Evolutionary conservation across 371 early-diverging fungal genomes (phyloP), one percentile per base, ranked within the genome.

Genomic region (Dinochytrium kinnereticum): DNA sequence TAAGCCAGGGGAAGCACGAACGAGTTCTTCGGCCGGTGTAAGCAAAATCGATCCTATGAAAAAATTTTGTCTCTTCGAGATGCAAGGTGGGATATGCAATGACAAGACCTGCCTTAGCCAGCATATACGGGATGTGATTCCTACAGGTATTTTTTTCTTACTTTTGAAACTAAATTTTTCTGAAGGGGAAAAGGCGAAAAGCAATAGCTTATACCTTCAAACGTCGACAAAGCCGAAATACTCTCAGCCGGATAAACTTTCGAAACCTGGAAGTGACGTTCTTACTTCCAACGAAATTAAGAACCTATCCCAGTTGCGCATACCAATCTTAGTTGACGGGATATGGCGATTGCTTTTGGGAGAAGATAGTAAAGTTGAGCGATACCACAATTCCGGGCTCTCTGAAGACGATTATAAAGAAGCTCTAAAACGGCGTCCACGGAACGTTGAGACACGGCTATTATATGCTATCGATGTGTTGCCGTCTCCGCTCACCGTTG

Each of bases 21-120:
- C 21, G 21, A 10, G 21, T 44, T 44, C 49, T n/a, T n/a, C n/a
- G 19, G 44, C 44, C 44, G 44, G 19, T 44, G 24, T 15, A 55
- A 61, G 34, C 34, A 77, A 70, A 55, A 57, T 78, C 31, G 72
- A 79, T 57, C 78, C 78, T 0, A 34, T 39, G 15, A 37, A 34
- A 57, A 40, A 53, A 17, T 40, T 82, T 26, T 82, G 82, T 64
- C 69, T 55, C 2, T 79, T 59, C 51, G 82, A 82, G 44, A 51
- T 73, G 37, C 69, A 73, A 26, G 80, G 82, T 2, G 82, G 79
- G 10, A 51, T n/a, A 1, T 82, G 82, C 70, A 55, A 68, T 26
- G 76, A 82, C 51, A 34, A 28, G 5, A 73, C 59, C 1, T 82
- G 82, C 69, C 31, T 26, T 17, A 59, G 44, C 19, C 82, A 82